Percentiles rank a stretch among this genome's conserved stretches.
phyloP scores from a whole-genome alignment of 1,284 basidiomycete species.

The Macrocystidia cucumis region DNA sequence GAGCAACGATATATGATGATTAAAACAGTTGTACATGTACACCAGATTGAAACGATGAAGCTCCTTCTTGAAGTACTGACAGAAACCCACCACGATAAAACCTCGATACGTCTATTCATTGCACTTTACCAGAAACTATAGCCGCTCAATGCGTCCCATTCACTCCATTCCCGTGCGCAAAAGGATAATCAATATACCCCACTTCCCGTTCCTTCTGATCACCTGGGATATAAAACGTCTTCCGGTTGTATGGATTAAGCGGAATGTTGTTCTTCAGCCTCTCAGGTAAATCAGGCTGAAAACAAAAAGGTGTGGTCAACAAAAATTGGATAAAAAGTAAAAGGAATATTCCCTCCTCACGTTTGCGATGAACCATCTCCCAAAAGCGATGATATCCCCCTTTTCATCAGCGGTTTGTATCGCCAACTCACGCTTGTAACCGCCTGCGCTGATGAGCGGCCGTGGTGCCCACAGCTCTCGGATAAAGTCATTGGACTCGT shows the following conservation, averaged over 20 bases:
- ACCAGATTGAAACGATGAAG: no score
- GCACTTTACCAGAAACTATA: not conserved
- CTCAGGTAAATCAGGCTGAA: constrained; percentile 45
- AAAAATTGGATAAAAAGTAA: not conserved
- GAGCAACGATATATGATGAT: no score
- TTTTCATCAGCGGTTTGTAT: constrained; percentile 16
- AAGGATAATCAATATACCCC: constrained; percentile 36
- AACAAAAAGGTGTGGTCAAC: not conserved
- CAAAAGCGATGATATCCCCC: constrained; percentile 36
- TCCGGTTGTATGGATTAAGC: constrained; percentile 21
- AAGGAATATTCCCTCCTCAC: constrained; percentile 23
- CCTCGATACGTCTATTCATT: not conserved
- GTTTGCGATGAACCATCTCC: constrained; percentile 38
- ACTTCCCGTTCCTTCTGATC: constrained; percentile 12
- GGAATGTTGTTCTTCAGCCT: constrained; percentile 27
- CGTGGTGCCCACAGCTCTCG: constrained; percentile 18
- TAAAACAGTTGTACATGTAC: no score
- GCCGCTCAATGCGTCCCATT: no score
- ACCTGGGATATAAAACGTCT: constrained; percentile 23
- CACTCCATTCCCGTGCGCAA: constrained; percentile 10
- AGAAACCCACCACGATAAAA: no score
- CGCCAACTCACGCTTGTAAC: constrained; percentile 16
- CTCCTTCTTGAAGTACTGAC: no score
- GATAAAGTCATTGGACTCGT: constrained; percentile 18
- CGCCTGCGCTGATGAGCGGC: constrained; percentile 27